Evolutionary conservation across 1,284 basidiomycete species (phyloP).

Genomic region (Tetrapyrgos nigripes): DNA sequence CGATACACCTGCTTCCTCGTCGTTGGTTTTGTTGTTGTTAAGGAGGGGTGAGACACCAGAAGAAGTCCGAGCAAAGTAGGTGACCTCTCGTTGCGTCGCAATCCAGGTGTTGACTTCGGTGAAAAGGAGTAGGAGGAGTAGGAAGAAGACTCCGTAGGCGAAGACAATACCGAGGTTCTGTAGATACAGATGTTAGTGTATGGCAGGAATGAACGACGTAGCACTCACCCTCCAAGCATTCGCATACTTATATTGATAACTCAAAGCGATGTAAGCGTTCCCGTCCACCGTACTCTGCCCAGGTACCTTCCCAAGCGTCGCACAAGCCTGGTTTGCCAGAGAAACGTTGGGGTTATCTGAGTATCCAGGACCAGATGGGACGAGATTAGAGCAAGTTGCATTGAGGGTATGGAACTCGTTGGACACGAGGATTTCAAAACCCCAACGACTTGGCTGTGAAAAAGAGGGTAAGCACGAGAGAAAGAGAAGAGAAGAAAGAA

Average conservation of each 20-base stretch:
- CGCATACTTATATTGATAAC: constrained; percentile 57
- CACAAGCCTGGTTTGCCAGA: constrained; percentile 54
- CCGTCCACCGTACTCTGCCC: constrained; percentile 45
- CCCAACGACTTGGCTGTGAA: constrained; percentile 42
- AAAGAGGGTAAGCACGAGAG: background rate
- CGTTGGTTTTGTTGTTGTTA: no score
- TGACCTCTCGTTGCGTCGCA: no score
- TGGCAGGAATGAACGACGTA: background rate
- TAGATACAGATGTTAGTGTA: background rate
- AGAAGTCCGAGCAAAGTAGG: no score
- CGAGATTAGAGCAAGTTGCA: constrained; percentile 46
- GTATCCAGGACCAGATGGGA: constrained; percentile 54
- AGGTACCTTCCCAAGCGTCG: constrained; percentile 45
- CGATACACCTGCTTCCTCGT: no score
- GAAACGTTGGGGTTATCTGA: constrained; percentile 42
- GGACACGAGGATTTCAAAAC: constrained; percentile 56
- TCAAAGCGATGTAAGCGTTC: constrained; percentile 49
- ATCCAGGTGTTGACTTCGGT: constrained; percentile 43
- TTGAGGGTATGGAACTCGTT: constrained; percentile 63
- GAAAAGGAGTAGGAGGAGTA: constrained; percentile 54
- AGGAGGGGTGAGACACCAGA: constrained; percentile 14
- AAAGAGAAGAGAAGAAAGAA: background rate
- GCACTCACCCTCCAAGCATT: constrained; percentile 55
- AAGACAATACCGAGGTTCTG: constrained; percentile 64
- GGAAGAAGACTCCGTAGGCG: constrained; percentile 56